phyloP scores from a whole-genome alignment of 192 early-diverging fungal genomes.

The Radiomyces spectabilis region DNA sequence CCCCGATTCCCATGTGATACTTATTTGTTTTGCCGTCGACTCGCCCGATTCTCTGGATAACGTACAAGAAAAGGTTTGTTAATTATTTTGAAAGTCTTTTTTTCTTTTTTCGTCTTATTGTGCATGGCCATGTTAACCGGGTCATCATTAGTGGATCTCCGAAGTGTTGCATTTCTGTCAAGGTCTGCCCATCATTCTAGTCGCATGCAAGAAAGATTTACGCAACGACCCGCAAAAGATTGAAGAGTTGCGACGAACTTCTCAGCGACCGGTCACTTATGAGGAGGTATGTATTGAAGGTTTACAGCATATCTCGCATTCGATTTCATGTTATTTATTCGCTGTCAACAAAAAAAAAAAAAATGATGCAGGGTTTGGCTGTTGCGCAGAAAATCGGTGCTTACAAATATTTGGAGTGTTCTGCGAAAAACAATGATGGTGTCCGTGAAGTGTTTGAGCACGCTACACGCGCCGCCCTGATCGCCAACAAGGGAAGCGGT shows the following conservation, averaged over 20 bases:
- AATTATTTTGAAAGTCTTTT: not conserved
- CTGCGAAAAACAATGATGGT: constrained; percentile 69
- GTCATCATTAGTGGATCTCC: constrained; percentile 66
- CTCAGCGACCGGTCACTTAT: constrained; percentile 66
- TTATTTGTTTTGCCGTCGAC: constrained; percentile 90
- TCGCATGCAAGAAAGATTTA: constrained; percentile 89
- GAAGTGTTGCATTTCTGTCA: constrained; percentile 84
- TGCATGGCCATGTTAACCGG: not conserved
- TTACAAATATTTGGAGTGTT: constrained; percentile 79
- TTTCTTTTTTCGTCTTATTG: not conserved
- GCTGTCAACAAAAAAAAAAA: too few species aligned
- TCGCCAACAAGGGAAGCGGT: constrained; percentile 12
- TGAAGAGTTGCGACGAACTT: constrained; percentile 63
- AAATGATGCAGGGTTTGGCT: constrained; percentile 63
- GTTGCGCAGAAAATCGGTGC: constrained; percentile 85
- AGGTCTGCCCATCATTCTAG: constrained; percentile 77
- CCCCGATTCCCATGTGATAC: constrained; percentile 84
- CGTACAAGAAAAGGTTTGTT: constrained; percentile 53
- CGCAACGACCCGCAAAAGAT: constrained; percentile 70
- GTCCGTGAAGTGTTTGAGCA: constrained; percentile 83
- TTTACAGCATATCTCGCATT: not conserved
- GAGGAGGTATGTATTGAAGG: constrained; percentile 50
- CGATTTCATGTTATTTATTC: not conserved
- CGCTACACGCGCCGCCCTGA: constrained; percentile 75
- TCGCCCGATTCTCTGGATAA: constrained; percentile 79